phyloP scores from a whole-genome alignment of 2,329 filamentous ascomycete species.

The Fusarium abutilonis region DNA sequence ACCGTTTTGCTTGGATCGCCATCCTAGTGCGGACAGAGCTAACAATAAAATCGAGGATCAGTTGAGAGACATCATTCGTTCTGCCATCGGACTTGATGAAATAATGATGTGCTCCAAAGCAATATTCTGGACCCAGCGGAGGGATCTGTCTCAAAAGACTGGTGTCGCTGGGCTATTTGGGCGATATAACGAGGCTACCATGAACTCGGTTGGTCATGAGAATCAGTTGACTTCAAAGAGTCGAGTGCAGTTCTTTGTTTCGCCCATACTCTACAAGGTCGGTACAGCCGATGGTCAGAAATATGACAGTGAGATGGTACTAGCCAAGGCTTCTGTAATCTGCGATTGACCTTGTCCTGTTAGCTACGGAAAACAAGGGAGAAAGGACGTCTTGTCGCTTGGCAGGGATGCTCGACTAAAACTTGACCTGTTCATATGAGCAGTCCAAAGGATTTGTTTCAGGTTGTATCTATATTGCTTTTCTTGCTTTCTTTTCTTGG shows the following conservation, averaged over 20 bases:
- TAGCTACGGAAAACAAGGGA: no score
- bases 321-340: slow-evolving; percentile 23
- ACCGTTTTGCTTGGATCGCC: not conserved
- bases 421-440: no score
- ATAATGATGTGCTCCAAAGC: slow-evolving; percentile 25
- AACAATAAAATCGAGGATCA: not conserved
- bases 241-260: not conserved
- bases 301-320: not conserved
- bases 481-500: not conserved
- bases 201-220: not conserved
- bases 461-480: not conserved
- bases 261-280: slow-evolving; percentile 7
- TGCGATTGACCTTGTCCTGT: slow-evolving; percentile 6
- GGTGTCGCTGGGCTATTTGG: no score
- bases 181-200: not conserved
- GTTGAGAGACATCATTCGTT: not conserved
- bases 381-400: no score
- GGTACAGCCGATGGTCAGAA: slow-evolving; percentile 24
- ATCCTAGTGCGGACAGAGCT: fast-evolving
- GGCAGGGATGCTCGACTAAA: no score
- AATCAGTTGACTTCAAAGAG: fast-evolving
- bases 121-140: not conserved
- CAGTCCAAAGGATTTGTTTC: no score
- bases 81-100: slow-evolving; percentile 19
- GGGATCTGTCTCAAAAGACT: fast-evolving